Percentiles rank a stretch among this genome's conserved stretches.
These are phyloP conservation scores for Diutina pseudorugosa DNA, from an alignment of 1,139 yeast genomes.

Conservation along the genomic window DNA sequence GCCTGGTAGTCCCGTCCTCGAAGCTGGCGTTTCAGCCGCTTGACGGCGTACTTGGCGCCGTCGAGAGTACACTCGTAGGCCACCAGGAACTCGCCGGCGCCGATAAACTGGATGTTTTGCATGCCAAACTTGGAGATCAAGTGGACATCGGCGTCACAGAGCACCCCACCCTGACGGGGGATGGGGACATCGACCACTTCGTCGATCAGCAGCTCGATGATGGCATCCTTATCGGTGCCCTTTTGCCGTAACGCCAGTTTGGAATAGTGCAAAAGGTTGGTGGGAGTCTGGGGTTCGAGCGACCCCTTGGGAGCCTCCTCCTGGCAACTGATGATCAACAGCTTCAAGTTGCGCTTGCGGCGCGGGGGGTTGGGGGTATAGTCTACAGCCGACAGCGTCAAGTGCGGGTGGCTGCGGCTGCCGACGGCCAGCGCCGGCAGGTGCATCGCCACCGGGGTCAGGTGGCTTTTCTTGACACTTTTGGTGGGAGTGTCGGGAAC, in stretches of 20 bases:
- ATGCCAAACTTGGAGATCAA: slow-evolving; percentile 54
- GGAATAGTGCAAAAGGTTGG: slow-evolving; percentile 7
- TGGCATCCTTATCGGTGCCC: slow-evolving; percentile 6
- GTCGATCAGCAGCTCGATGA: slow-evolving; percentile 4
- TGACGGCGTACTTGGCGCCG: slow-evolving; percentile 64
- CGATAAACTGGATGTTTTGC: slow-evolving; percentile 52
- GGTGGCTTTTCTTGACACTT: slow-evolving; percentile 4
- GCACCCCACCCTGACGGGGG: slow-evolving; percentile 5
- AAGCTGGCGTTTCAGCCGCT: slow-evolving; percentile 51
- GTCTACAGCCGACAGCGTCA: background rate
- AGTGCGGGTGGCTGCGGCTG: background rate
- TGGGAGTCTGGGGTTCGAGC: slow-evolving; percentile 22
- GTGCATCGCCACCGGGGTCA: background rate
- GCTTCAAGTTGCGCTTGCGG: background rate
- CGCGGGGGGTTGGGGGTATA: background rate
- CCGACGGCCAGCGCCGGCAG: slow-evolving; percentile 1
- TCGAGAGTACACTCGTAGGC: slow-evolving; percentile 71
- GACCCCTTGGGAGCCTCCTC: background rate
- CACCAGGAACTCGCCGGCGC: slow-evolving; percentile 79
- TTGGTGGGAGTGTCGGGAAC: slow-evolving; percentile 36
- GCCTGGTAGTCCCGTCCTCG: slow-evolving; percentile 31
- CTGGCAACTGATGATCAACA: background rate
- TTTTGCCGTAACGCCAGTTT: background rate
- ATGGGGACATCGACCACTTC: slow-evolving; percentile 4
- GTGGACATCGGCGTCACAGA: slow-evolving; percentile 36